These are phyloP conservation scores for Candida piceae DNA, from an alignment of 805 yeast genomes.

Conservation along the genomic window DNA sequence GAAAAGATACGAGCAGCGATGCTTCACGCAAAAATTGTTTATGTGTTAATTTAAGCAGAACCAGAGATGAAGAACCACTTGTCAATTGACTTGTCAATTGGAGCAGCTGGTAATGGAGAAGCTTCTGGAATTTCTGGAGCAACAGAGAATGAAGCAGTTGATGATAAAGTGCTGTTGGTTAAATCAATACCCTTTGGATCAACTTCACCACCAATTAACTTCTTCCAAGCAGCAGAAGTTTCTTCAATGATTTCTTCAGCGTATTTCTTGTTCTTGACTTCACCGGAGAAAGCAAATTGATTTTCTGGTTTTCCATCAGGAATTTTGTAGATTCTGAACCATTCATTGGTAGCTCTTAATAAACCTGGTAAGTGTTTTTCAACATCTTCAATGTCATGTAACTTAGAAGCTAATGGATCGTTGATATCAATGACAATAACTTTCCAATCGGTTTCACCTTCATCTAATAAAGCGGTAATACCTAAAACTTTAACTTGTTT, in stretches of 20 bases:
- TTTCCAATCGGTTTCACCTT: conserved; percentile 90
- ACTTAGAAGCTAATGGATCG: conserved; percentile 84
- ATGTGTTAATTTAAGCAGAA: conserved; percentile 43
- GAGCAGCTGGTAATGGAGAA: conserved; percentile 73
- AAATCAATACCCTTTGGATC: conserved; percentile 66
- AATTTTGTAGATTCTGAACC: conserved; percentile 97
- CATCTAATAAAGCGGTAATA: conserved; percentile 90
- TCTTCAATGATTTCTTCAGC: conserved; percentile 81
- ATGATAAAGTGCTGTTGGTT: conserved; percentile 66
- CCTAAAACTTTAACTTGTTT: conserved; percentile 91
- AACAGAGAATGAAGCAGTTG: conserved; percentile 49
- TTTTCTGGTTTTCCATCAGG: conserved; percentile 98
- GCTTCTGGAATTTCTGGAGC: conserved; percentile 62
- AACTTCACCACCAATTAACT: conserved; percentile 58
- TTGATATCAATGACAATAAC: conserved; percentile 81
- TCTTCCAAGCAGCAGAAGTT: conserved; percentile 81
- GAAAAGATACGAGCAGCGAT: too few relatives aligned
- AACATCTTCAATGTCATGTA: conserved; percentile 89
- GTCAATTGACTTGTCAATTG: conserved; percentile 93
- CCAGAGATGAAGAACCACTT: conserved; percentile 98
- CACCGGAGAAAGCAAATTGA: conserved; percentile 95
- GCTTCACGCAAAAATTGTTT: too few relatives aligned
- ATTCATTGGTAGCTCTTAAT: conserved; percentile 88
- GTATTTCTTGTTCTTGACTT: conserved; percentile 79
- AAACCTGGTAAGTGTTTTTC: conserved; percentile 87